Evolutionary conservation across 1,139 yeast genomes (phyloP), one percentile per base, ranked within the genome.

Genomic region (Diutina pseudorugosa): DNA sequence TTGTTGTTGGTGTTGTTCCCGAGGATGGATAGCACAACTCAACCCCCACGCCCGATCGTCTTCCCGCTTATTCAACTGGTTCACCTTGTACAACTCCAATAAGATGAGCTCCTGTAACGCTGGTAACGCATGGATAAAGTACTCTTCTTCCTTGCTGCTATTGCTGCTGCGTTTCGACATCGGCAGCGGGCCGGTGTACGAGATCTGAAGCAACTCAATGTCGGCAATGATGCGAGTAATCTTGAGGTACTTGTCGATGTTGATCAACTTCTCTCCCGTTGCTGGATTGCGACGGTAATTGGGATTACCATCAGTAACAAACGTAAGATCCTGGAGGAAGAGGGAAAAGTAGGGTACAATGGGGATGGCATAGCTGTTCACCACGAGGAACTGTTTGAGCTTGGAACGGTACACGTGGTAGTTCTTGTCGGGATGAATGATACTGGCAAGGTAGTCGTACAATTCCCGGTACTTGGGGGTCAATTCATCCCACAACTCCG

Each of bases 301-400:
- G 41, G 89, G 79, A 64, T 89, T 90, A 19, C 97, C 97, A 61
- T 91, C 98, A 51, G 83, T 82, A 25, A 89, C 83, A 68, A 90
- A 87, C 0, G 95, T 89, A 61, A 91, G 71, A 65, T 91, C 98
- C 62, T 89, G 95, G 51, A 90, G 71, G 63, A 86, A 88, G 54
- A 90, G 70, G 44, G 94, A 89, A 56, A 90, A 76, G 64, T 88
- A 91, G 6, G 98, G 98, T 23, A 90, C 93, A 50, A 85, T 80
- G 0, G 96, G 94, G 23, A 82, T 70, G 47, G 75, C 68, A 56
- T 79, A 76, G 50, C 80, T 84, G 51, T 76, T 72, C 16, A 78
- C 69, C 55, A 65, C 62, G 55, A 83, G 68, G 52, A 83, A 77
- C 59, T 78, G 80, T 54, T 80, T 76, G 55, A 90, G 67, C 60